Evolutionary conservation across 2,329 filamentous ascomycete species (phyloP).

Genomic region (Fusarium sp.): DNA sequence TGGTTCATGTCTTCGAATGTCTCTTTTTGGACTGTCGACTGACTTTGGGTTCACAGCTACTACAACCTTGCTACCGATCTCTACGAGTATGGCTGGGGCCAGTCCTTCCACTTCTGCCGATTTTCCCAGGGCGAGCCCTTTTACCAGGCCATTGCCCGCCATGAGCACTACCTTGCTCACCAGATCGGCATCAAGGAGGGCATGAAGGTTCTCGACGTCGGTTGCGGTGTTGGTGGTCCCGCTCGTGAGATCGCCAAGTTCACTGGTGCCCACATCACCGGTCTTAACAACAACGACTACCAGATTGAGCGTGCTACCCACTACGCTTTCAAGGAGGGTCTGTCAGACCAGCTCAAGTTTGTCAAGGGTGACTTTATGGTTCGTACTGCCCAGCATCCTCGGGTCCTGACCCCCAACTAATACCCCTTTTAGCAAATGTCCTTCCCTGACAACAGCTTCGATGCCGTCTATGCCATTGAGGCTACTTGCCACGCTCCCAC

Average conservation of each 20-base stretch:
- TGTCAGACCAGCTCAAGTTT: slow-evolving; percentile 83
- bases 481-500: slow-evolving; percentile 94
- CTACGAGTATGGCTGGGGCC: slow-evolving; percentile 97
- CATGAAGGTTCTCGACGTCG: slow-evolving; percentile 94
- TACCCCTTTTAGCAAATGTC: slow-evolving; percentile 78
- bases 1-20: background rate
- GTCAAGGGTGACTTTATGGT: slow-evolving; percentile 98
- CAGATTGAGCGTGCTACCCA: slow-evolving; percentile 93
- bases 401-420: slow-evolving; percentile 16
- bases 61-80: slow-evolving; percentile 97
- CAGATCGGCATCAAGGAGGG: slow-evolving; percentile 86
- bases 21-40: slow-evolving; percentile 18
- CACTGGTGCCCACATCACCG: slow-evolving; percentile 87
- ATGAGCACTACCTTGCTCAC: slow-evolving; percentile 97
- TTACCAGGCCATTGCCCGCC: slow-evolving; percentile 90
- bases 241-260: slow-evolving; percentile 98
- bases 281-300: slow-evolving; percentile 99
- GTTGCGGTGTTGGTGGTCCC: slow-evolving; percentile 95
- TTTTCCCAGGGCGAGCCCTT: slow-evolving; percentile 90
- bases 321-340: slow-evolving; percentile 84
- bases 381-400: slow-evolving; percentile 28
- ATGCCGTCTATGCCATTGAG: slow-evolving; percentile 97
- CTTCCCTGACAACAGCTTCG: slow-evolving; percentile 91
- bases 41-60: slow-evolving; percentile 68
- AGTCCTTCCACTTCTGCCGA: slow-evolving; percentile 97